Conservation (phyloP, 176 grass and related monocot genomes). For the Oryza longistaminata region DNA sequence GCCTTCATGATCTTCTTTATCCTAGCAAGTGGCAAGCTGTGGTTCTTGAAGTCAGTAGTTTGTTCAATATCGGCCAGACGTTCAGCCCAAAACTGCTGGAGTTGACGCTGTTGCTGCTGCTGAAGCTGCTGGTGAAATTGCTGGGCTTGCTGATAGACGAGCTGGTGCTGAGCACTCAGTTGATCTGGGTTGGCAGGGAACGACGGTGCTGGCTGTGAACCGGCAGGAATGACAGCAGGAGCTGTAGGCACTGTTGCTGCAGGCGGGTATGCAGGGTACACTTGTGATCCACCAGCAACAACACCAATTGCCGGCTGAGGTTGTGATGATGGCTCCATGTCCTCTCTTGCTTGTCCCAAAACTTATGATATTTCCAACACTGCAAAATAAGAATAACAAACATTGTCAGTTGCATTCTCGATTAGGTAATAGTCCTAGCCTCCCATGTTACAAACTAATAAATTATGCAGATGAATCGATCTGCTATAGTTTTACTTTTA, state of each 20-base stretch:
- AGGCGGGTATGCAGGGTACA: slow-evolving; percentile 36
- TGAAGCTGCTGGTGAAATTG: slow-evolving; percentile 61
- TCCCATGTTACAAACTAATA: not conserved
- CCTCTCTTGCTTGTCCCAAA: slow-evolving; percentile 3
- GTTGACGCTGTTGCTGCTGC: slow-evolving; percentile 50
- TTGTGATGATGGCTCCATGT: slow-evolving; percentile 60
- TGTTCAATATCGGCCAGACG: slow-evolving; percentile 54
- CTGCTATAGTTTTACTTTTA: not conserved
- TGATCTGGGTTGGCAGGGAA: slow-evolving; percentile 30
- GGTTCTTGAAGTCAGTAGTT: slow-evolving; percentile 59
- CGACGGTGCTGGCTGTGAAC: slow-evolving; percentile 40
- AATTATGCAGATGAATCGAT: not conserved
- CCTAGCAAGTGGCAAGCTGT: slow-evolving; percentile 55
- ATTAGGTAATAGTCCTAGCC: not conserved
- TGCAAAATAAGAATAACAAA: slow-evolving; percentile 17
- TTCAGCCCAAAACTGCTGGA: slow-evolving; percentile 58
- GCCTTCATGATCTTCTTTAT: slow-evolving; percentile 82
- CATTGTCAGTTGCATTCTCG: not conserved
- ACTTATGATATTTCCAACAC: slow-evolving; percentile 16
- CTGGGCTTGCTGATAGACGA: slow-evolving; percentile 56
- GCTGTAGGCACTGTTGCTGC: slow-evolving; percentile 20
- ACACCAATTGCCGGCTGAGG: slow-evolving; percentile 40
- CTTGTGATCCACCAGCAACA: slow-evolving; percentile 52
- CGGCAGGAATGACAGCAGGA: slow-evolving; percentile 5
- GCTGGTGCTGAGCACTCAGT: slow-evolving; percentile 52